Percentiles rank a stretch among this genome's conserved stretches.
Evolutionary conservation across 2,329 filamentous ascomycete species (phyloP).

Genomic region (Alternaria metachromatica): DNA sequence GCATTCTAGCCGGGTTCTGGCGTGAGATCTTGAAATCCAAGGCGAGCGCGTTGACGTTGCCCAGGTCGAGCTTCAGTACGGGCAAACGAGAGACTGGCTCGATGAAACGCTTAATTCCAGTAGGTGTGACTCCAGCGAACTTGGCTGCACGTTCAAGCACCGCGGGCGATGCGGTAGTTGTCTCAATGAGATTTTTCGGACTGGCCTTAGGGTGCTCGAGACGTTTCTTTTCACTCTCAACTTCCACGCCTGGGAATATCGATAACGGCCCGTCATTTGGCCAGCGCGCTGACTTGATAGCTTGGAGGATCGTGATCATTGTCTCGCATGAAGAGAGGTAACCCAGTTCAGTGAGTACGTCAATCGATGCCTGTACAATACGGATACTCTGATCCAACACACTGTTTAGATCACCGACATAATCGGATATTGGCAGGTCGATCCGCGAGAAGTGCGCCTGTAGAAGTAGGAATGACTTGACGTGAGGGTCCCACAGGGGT

Average conservation of each 20-base stretch:
- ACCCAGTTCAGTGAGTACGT: slow-evolving; percentile 90
- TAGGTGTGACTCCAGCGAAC: slow-evolving; percentile 58
- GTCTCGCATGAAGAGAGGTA: slow-evolving; percentile 76
- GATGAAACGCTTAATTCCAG: slow-evolving; percentile 57
- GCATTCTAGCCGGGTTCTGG: slow-evolving; percentile 60
- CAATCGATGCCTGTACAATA: slow-evolving; percentile 94
- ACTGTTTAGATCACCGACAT: slow-evolving; percentile 87
- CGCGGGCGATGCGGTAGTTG: slow-evolving; percentile 29
- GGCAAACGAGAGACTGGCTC: slow-evolving; percentile 73
- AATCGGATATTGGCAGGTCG: slow-evolving; percentile 92
- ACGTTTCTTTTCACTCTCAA: slow-evolving; percentile 52
- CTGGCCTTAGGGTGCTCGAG: slow-evolving; percentile 48
- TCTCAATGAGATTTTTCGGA: slow-evolving; percentile 49
- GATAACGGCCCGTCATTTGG: slow-evolving; percentile 79
- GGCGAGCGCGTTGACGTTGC: slow-evolving; percentile 66
- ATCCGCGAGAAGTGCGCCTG: slow-evolving; percentile 96
- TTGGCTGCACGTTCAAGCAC: slow-evolving; percentile 50
- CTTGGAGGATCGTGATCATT: slow-evolving; percentile 88
- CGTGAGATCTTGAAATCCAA: slow-evolving; percentile 71
- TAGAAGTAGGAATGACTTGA: slow-evolving; percentile 91
- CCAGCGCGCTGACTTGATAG: slow-evolving; percentile 92
- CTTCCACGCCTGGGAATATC: slow-evolving; percentile 76
- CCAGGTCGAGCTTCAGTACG: slow-evolving; percentile 67
- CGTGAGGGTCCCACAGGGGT: slow-evolving; percentile 98
- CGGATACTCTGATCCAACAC: slow-evolving; percentile 96